Evolutionary conservation across 352 stramenopile species (phyloP), one percentile per base, ranked within the genome.

Genomic region (Plasmopara halstedii): DNA sequence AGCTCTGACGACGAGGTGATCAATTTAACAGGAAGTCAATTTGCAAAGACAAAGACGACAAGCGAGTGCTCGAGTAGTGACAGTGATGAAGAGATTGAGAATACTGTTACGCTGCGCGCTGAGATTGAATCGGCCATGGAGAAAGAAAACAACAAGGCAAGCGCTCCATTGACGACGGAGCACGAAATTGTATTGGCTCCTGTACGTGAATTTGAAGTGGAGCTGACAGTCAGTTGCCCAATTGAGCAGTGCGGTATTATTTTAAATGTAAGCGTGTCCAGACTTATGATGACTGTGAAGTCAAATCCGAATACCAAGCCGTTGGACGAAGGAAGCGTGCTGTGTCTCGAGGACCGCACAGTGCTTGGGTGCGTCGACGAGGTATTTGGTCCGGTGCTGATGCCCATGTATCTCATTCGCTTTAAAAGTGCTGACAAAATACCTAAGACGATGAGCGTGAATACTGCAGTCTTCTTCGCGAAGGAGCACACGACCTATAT

Each of bases 381-480:
- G 50, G 56, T 94, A 1, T 94, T 94, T 55, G 82, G 82, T 4
- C 82, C 79, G 2, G 77, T 94, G 41, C 51, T 85, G 23, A 84
- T 89, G 79, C 82, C 82, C 7, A 84, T 94, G 71, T 94, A 94
- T 48, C 56, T 91, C n/a, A 62, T 94, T 29, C 82, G 82, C 11
- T 94, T 88, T 51, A 69, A 84, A 27, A 70, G 47, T 6, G 70
- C 65, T 0, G 62, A 63, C 14, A 86, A 90, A 53, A 90, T 94
- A 22, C 75, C 82, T 0, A 34, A 55, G 14, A 60, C 67, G 32
- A 75, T 70, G 0, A 34, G 50, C 9, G 39, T 80, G 11, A 66
- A 73, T 43, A 56, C 54, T 13, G 37, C 50, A 2, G 75, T 94
- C 6, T 91, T 70, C 54, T 88, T 69, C 45, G 75, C 74, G 9